Percentiles rank a stretch among this genome's conserved stretches.
Conservation (phyloP, 1,284 basidiomycete genomes). For the Rhodotorula sp. region DNA sequence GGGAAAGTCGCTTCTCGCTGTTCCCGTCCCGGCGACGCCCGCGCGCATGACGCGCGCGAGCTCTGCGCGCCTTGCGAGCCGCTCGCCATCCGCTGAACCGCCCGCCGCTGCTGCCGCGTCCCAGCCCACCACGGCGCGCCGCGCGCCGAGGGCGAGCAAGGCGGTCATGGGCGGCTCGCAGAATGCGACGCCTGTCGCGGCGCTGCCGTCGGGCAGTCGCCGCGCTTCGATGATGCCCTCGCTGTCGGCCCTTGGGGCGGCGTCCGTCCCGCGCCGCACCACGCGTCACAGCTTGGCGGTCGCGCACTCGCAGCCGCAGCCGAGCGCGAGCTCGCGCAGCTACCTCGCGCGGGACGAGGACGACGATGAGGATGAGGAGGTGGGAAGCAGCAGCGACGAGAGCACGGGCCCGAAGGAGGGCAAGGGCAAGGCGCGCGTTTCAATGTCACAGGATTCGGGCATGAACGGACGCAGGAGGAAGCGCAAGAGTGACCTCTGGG, state of each 20-base stretch:
- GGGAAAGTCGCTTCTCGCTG: not conserved
- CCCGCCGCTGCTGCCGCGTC: not conserved
- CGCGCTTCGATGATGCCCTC: not conserved
- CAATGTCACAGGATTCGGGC: not conserved
- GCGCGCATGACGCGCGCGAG: slow-evolving; percentile 13
- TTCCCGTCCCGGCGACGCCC: not conserved
- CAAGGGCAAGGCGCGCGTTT: not conserved
- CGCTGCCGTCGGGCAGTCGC: not conserved
- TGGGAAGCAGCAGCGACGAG: not conserved
- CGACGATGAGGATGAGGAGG: slow-evolving; percentile 1
- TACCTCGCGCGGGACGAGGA: not conserved
- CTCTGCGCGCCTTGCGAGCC: not conserved
- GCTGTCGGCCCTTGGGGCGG: not conserved
- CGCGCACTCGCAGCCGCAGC: not conserved
- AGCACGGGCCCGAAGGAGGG: not conserved
- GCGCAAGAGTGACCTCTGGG: slow-evolving; percentile 2
- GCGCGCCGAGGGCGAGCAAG: not conserved
- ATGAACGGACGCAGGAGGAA: not conserved
- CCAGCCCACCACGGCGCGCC: not conserved
- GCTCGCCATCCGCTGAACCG: slow-evolving; percentile 16
- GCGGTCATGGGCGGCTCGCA: not conserved
- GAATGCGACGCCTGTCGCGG: not conserved
- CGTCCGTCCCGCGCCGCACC: not conserved
- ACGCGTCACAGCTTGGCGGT: slow-evolving; percentile 1
- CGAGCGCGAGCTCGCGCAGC: slow-evolving; percentile 1